Evolutionary conservation across 2,329 filamentous ascomycete genomes (phyloP), one percentile per base, ranked within the genome.

Genomic region (Tricladium varicosporioides): DNA sequence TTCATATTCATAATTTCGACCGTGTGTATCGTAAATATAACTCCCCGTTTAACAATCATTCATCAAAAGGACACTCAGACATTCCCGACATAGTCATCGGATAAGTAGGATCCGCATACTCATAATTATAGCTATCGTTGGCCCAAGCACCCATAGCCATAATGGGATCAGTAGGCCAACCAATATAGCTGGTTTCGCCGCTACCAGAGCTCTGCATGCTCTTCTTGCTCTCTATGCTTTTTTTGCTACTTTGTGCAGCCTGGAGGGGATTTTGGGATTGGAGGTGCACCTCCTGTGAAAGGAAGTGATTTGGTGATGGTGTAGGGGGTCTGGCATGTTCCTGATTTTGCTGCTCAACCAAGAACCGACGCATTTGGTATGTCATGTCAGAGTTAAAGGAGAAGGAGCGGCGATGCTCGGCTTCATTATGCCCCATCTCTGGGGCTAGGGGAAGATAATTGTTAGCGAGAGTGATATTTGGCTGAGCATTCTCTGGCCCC

Each of bases 401-500:
- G n/a, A 56, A 53, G 3, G 55, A 40, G 32, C 55, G 56, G n/a
- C 51, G 56, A 22, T 64, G 56, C 27, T 60, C 45, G 1, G 4
- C 31, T 45, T 65, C 59, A 44, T 59, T 59, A 3, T 57, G 33
- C 3, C 63, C 58, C 5, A 52, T n/a, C 5, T 45, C 51, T 1
- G 60, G 56, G 1, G n/a, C 51, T 7, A 64, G 16, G 8, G 59
- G 54, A 13, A 63, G 60, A 32, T 53, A 63, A n/a, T 16, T 27
- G 40, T 61, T 55, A 2, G 19, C 46, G 10, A 59, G 8, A 32
- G 54, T 40, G 2, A 63, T 32, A 14, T 63, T 55, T n/a, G 63
- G 66, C 16, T 60, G 33, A 5, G 58, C 46, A 14, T 40, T 51
- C 47, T 67, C 65, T 2, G 61, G 61, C 1, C 62, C 66, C 48